These are phyloP conservation scores for Scheffersomyces quercinus DNA, from an alignment of 1,139 yeast species.

Conservation along the genomic window DNA sequence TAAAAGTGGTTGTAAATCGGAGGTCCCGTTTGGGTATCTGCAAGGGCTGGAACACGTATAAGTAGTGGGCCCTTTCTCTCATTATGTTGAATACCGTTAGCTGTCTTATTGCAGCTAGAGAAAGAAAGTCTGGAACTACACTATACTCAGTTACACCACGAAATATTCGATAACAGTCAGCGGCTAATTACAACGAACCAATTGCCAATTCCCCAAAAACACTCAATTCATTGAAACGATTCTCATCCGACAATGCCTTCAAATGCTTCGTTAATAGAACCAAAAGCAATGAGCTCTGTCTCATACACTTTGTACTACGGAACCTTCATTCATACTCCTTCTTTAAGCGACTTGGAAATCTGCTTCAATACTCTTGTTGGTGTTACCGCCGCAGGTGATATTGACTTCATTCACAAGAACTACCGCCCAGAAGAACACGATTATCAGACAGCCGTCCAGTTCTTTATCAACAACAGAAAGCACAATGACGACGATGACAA, in stretches of 20 bases:
- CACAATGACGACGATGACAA: neutral
- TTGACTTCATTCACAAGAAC: conserved; percentile 29
- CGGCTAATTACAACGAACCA: no score
- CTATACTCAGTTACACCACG: no score
- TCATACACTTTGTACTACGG: conserved; percentile 37
- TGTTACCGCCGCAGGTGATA: conserved; percentile 29
- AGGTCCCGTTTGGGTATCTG: no score
- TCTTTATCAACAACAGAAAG: conserved; percentile 4
- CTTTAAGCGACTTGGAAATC: conserved; percentile 26
- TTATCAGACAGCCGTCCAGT: conserved; percentile 7
- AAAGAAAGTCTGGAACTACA: no score
- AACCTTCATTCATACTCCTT: conserved; percentile 40
- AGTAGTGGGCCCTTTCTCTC: no score
- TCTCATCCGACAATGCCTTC: neutral
- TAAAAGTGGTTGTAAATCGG: no score
- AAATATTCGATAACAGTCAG: no score
- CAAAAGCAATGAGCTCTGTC: conserved; percentile 19
- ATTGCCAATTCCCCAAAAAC: no score
- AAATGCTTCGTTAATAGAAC: conserved; percentile 1
- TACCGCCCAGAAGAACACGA: conserved; percentile 8
- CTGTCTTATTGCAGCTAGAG: no score
- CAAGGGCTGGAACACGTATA: no score
- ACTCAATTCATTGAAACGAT: no score
- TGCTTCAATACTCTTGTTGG: conserved; percentile 34
- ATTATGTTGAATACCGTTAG: no score